Percentiles rank a stretch among this genome's conserved stretches.
Evolutionary conservation across 1,284 basidiomycete genomes (phyloP).

Genomic region (Termitomyces sp.): DNA sequence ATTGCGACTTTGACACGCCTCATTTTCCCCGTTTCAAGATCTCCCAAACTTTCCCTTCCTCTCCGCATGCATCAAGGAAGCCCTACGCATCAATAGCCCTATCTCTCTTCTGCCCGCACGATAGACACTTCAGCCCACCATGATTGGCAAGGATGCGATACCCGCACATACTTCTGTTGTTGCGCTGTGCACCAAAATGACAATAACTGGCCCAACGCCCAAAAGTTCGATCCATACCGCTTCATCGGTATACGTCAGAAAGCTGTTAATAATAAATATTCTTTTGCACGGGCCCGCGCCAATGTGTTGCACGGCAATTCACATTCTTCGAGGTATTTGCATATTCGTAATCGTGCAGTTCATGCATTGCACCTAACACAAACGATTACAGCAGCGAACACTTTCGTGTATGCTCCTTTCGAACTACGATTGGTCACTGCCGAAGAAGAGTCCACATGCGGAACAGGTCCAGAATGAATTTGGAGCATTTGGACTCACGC

Average conservation of each 20-base stretch:
- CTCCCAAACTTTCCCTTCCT: conserved; percentile 17
- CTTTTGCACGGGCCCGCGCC: conserved; percentile 21
- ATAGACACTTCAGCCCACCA: conserved; percentile 16
- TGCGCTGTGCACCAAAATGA: conserved; percentile 21
- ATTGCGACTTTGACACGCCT: conserved; percentile 21
- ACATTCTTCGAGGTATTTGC: conserved; percentile 17
- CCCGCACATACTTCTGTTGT: conserved; percentile 16
- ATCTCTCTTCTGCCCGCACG: conserved; percentile 22
- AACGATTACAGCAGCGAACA: conserved; percentile 18
- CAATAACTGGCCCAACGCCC: conserved; percentile 18
- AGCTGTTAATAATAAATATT: conserved; percentile 16
- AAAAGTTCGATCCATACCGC: conserved; percentile 19
- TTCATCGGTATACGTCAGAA: conserved; percentile 13
- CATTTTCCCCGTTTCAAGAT: conserved; percentile 19
- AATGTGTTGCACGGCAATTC: conserved; percentile 23
- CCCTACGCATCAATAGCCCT: conserved; percentile 21
- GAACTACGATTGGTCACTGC: conserved; percentile 19
- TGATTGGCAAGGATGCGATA: conserved; percentile 20
- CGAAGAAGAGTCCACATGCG: conserved; percentile 14
- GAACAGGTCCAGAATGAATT: conserved; percentile 19
- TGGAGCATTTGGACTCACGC: conserved; percentile 20
- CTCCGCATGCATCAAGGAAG: conserved; percentile 22
- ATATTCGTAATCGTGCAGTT: not conserved
- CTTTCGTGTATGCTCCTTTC: conserved; percentile 19
- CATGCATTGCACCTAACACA: not conserved